These are phyloP conservation scores for Passiflora organensis DNA, from an alignment of 345 rosid species.

Conservation along the genomic window DNA sequence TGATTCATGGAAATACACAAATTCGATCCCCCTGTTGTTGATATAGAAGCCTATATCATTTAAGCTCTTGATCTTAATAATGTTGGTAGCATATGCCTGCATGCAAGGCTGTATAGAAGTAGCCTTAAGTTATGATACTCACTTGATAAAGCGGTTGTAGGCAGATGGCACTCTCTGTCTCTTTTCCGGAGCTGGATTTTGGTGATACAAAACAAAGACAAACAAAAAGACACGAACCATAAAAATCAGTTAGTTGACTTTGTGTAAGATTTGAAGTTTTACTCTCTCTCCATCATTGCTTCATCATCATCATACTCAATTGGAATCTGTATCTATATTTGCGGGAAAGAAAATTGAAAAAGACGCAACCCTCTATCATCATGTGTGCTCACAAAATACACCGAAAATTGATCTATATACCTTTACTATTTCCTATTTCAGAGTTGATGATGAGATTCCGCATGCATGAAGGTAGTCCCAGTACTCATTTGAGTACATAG, in stretches of 20 bases:
- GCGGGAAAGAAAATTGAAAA: conserved; percentile 37
- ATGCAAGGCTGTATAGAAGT: background rate
- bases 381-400: background rate
- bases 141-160: conserved; percentile 99
- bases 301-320: conserved; percentile 54
- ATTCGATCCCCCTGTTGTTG: background rate
- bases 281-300: conserved; percentile 40
- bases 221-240: conserved; percentile 39
- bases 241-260: conserved; percentile 37
- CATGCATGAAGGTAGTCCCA: background rate
- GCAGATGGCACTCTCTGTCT: conserved; percentile 99
- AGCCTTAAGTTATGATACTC: conserved; percentile 19
- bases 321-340: conserved; percentile 30
- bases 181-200: conserved; percentile 93
- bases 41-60: too few relatives aligned
- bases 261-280: conserved; percentile 14
- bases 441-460: background rate
- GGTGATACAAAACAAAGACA: conserved; percentile 37
- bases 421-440: background rate
- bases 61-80: too few relatives aligned
- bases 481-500: background rate
- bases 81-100: background rate
- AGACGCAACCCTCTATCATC: background rate
- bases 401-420: background rate
- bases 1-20: background rate